Base-by-base conservation (phyloP, 768 basidiomycete species). In the Russula emetica region DNA sequence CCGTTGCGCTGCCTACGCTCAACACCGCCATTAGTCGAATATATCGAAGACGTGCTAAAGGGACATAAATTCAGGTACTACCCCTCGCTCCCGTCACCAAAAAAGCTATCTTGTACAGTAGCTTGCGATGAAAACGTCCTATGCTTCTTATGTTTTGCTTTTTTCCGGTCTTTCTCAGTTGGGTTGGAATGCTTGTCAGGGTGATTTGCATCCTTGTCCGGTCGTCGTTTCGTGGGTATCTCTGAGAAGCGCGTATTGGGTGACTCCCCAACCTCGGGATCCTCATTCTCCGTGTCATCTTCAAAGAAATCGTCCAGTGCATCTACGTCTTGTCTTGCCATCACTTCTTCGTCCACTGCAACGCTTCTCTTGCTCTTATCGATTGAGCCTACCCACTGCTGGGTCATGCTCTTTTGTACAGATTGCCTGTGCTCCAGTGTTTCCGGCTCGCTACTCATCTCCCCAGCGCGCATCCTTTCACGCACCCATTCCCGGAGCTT, bases 401-500 rank as follows among this genome's bases (percentile, higher is more conserved):
- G 36, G 16, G 49, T 14, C 14, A 10, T 7, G 45, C 28, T 13
- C 14, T 28, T 28, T 59, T 10, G 57, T 14, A 16, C 14, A 24
- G 34, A 36, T 50, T 47, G 20, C 52, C 57, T n/a, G 49, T 58
- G 26, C 13, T 66, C 65, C 64, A 62, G 30, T 26, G 71, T 67
- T 70, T 94, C 92, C 10, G 90, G 88, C 67, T 87, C 84, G 1
- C 69, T 59, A 1, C 80, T 76, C 47, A 93, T 60, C 57, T 83
- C 83, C 0, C 87, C 86, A 0, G 70, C 71, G 54, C 78, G 74
- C 87, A 93, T 91, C 63, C 78, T 79, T 57, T 75, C 75, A 36
- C 78, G 79, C 58, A 91, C 82, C 82, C 82, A 81, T 40, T 69
- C 71, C 28, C 85, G 80, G n/a, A 92, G 70, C 68, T 83, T 82